Evolutionary conservation across 1,284 basidiomycete genomes (phyloP), one percentile per base, ranked within the genome.

Genomic region (Ustilago tritici): DNA sequence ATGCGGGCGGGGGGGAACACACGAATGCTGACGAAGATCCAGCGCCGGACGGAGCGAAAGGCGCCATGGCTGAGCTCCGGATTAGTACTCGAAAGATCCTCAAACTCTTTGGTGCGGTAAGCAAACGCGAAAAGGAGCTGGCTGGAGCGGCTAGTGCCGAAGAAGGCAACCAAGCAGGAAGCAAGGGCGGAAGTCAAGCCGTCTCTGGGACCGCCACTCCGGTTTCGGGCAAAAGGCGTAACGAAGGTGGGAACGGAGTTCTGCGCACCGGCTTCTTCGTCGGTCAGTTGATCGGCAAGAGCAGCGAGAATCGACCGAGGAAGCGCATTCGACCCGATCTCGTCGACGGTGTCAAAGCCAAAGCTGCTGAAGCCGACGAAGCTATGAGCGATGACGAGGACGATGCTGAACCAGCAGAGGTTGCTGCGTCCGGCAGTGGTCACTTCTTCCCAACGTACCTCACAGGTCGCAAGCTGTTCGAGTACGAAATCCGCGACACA

Each of bases 371-470:
- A 17, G 35, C 19, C 2, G 52, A 59, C 2, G 63, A 69, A 36
- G 65, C 52, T 12, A 61, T 59, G 56, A 38, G 43, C 32, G 72
- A 71, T 0, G 41, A 46, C 11, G 55, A 41, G 11, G 57, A 47
- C 19, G 40, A 53, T 17, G 41, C 10, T 17, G 68, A 61, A 19
- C 46, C 61, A 4, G 60, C 47, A 34, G 59, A 57, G 4, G 56
- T 46, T 14, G 52, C 36, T 3, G 70, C 79, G n/a, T 78, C 77
- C 17, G 86, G 86, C 38, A 90, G 88, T 14, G 73, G 63, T 76
- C 94, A 93, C 84, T 95, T 95, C 87, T 95, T 95, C 82, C 93
- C 94, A 14, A 95, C 95, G 84, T 95, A 93, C 86, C 88, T 96
- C 50, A 95, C 94, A 0, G 93, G 91, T 67, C 92, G 93, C 0